A percentile compares a stretch with the other conserved stretches of the same genome.
Conservation (phyloP, 768 basidiomycete species). For the Psilocybe tampanensis region DNA sequence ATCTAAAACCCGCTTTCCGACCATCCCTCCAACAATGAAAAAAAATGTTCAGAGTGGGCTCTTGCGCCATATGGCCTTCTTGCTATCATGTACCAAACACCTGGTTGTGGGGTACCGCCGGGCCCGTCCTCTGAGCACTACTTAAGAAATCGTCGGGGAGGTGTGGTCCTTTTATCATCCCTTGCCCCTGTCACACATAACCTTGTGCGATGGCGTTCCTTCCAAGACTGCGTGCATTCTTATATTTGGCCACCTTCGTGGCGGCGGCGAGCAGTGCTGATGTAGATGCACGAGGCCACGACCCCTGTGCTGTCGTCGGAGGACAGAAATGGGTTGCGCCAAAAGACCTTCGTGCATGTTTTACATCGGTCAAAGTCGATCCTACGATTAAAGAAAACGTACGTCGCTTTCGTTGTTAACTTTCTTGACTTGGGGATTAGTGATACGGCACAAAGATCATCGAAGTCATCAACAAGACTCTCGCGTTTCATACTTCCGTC, state of each 20-base stretch:
- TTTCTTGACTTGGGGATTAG: background rate
- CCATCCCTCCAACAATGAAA: slow-evolving; percentile 6
- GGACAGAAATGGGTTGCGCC: slow-evolving; percentile 62
- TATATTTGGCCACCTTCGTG: slow-evolving; percentile 13
- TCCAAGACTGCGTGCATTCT: slow-evolving; percentile 10
- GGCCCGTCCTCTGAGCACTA: background rate
- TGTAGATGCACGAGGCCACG: slow-evolving; percentile 18
- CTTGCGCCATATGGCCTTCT: slow-evolving; percentile 17
- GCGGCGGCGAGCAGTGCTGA: slow-evolving; percentile 6
- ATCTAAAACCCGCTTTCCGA: slow-evolving; percentile 16
- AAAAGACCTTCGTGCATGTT: slow-evolving; percentile 51
- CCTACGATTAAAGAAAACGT: slow-evolving; percentile 54
- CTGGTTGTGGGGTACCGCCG: background rate
- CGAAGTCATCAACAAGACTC: slow-evolving; percentile 58
- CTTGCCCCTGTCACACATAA: background rate
- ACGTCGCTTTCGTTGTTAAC: slow-evolving; percentile 15
- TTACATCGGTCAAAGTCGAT: slow-evolving; percentile 51
- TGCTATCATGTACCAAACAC: slow-evolving; percentile 13
- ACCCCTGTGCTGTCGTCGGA: slow-evolving; percentile 57
- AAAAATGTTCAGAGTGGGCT: background rate
- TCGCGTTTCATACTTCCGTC: slow-evolving; percentile 65
- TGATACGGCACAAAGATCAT: slow-evolving; percentile 41
- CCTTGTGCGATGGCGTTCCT: slow-evolving; percentile 10
- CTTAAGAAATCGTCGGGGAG: slow-evolving; percentile 2
- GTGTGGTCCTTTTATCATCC: background rate